Base-by-base conservation (phyloP, 805 yeast genomes). In the Sugiyamaella floridensis region DNA sequence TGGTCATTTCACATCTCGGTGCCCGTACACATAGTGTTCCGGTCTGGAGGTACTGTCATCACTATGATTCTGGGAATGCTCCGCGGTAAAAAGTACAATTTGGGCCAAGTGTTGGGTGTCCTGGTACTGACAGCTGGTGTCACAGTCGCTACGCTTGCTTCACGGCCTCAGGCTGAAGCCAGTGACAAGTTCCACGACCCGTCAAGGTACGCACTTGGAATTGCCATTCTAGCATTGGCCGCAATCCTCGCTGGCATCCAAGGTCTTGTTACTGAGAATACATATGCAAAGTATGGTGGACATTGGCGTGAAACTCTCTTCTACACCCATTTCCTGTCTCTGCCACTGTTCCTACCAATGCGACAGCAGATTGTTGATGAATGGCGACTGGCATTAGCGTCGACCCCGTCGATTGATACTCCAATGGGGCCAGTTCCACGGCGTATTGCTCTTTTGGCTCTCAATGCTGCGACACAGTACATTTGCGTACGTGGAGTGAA, bases 401-500 rank as follows among this genome's bases (percentile, higher is more conserved):
- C 63, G 50, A 41, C 55, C 48, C 47, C 58, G 46, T n/a, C 16
- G n/a, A 2, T 46, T 7, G 9, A 40, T 50, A 37, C 41, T 7
- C 41, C 62, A 7, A 22, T 60, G 9, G 62, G 63, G 1, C 11
- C 22, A 47, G 9, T 71, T 11, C 63, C 71, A 1, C 57, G 59
- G 40, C 68, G 60, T 44, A 49, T 62, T 15, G 50, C 63, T 7
- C 66, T 67, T 58, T 59, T 81, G 16, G 11, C 67, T 2, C 56
- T 72, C 12, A 83, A 82, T 60, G 73, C 74, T 15, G 14, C 72
- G 1, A 79, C 86, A 0, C 88, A 83, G 64, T 73, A 76, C 57
- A 49, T 80, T 2, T 86, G 95, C 62, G 79, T 83, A 1, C 67
- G 78, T 11, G 89, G 92, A 4, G 92, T 85, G 11, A 83, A 82